These are phyloP conservation scores for Suillus fuscotomentosus DNA, from an alignment of 768 basidiomycete species.

Conservation along the genomic window DNA sequence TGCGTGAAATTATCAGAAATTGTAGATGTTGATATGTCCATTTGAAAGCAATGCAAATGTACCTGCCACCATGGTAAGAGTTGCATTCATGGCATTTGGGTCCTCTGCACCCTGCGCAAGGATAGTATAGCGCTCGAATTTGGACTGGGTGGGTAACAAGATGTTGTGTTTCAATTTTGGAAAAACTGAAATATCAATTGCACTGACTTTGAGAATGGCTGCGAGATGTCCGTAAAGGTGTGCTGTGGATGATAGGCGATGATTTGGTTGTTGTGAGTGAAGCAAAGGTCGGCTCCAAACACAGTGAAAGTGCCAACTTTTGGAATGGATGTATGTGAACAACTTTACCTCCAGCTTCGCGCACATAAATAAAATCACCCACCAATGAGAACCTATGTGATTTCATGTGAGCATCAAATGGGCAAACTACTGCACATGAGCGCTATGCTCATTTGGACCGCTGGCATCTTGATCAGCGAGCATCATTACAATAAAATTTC, in stretches of 20 bases:
- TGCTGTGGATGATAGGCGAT: too few species aligned
- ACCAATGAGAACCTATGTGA: too few species aligned
- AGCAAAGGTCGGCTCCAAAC: too few species aligned
- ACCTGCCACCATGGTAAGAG: slow-evolving; percentile 34
- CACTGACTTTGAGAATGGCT: too few species aligned
- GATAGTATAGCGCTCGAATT: background rate
- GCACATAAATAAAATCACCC: too few species aligned
- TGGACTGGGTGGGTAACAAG: background rate
- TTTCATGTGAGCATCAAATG: background rate
- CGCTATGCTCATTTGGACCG: background rate
- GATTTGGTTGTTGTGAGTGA: too few species aligned
- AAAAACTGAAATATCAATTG: too few species aligned
- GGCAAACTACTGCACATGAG: background rate
- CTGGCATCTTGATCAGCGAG: background rate
- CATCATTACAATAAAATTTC: background rate
- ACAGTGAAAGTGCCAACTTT: too few species aligned
- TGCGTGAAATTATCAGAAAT: slow-evolving; percentile 25
- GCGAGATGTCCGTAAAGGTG: too few species aligned
- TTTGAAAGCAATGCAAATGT: background rate
- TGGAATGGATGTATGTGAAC: too few species aligned
- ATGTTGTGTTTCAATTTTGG: too few species aligned
- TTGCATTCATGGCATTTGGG: background rate
- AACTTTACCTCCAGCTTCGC: background rate
- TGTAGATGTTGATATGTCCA: too few species aligned
- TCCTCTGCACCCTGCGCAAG: background rate